Evolutionary conservation across 23 red algal species (phyloP).

Genomic region (Gracilaria domingensis): DNA sequence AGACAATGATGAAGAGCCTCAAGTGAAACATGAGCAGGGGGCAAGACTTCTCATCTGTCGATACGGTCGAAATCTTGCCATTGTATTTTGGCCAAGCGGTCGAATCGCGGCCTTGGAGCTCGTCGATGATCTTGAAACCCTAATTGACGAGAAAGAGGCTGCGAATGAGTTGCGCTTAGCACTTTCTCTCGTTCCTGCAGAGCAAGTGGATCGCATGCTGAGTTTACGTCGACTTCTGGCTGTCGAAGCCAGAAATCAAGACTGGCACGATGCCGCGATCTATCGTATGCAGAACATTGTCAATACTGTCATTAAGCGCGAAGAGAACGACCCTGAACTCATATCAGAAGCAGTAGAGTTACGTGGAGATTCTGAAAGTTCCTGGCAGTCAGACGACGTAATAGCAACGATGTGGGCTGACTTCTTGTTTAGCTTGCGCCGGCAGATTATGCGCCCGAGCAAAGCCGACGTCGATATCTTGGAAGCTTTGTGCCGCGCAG

Average conservation of each 20-base stretch:
- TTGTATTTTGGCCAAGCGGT: conserved; percentile 57
- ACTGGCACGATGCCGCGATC: conserved; percentile 73
- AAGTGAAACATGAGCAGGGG: conserved; percentile 43
- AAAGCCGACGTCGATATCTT: conserved; percentile 53
- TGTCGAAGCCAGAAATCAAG: conserved; percentile 41
- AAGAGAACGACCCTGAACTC: conserved; percentile 51
- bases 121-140: conserved; percentile 30
- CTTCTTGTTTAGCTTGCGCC: conserved; percentile 62
- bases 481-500: conserved; percentile 59
- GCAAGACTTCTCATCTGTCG: conserved; percentile 40
- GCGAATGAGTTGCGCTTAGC: conserved; percentile 51
- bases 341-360: conserved; percentile 66
- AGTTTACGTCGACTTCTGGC: conserved; percentile 41
- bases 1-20: background rate
- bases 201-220: conserved; percentile 50
- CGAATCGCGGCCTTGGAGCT: conserved; percentile 42
- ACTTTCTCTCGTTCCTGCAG: conserved; percentile 52
- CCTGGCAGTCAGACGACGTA: conserved; percentile 46
- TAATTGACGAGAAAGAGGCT: conserved; percentile 65
- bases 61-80: conserved; percentile 14
- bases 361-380: conserved; percentile 26
- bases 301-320: conserved; percentile 37
- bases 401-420: conserved; percentile 73
- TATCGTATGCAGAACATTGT: conserved; percentile 68
- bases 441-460: conserved; percentile 54